Evolutionary conservation across 139 green algal genomes (phyloP).

Genomic region (Micractinium conductrix): DNA sequence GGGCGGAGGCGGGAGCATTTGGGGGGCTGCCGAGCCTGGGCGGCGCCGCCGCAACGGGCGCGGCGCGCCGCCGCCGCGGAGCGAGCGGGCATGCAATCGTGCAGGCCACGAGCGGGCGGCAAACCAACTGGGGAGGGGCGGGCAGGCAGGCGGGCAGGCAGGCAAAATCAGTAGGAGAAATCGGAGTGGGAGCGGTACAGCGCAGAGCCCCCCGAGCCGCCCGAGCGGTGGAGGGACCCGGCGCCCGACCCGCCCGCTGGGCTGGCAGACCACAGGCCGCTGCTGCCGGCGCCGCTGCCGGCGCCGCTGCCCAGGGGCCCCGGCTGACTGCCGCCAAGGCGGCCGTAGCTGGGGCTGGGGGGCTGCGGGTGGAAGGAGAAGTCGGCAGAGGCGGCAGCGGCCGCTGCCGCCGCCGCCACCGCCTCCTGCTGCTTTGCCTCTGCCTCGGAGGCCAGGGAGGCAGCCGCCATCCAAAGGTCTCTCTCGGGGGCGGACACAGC

Average conservation of each 20-base stretch:
- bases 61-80: too few species aligned
- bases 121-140: too few species aligned
- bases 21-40: too few species aligned
- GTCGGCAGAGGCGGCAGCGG: not conserved
- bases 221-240: not conserved
- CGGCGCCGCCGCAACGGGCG: too few species aligned
- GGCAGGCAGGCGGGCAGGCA: too few species aligned
- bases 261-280: slow-evolving; percentile 14
- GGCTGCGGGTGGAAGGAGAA: slow-evolving; percentile 29
- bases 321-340: not conserved
- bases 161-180: slow-evolving; percentile 7
- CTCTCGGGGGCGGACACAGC: slow-evolving; percentile 19
- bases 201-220: not conserved
- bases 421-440: slow-evolving; percentile 31
- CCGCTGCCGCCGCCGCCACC: not conserved
- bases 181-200: slow-evolving; percentile 14
- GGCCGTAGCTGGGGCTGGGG: slow-evolving; percentile 14
- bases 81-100: too few species aligned
- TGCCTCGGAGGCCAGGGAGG: slow-evolving; percentile 15
- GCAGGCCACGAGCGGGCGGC: too few species aligned
- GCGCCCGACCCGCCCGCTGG: not conserved
- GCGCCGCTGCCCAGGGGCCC: too few species aligned
- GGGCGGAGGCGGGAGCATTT: too few species aligned
- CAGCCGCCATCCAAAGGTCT: slow-evolving; percentile 22
- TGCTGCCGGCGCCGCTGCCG: not conserved